Percentiles rank a stretch among this genome's conserved stretches.
These are phyloP conservation scores for Hypoxylon sp. DNA, from an alignment of 2,329 filamentous ascomycete species.

Conservation along the genomic window DNA sequence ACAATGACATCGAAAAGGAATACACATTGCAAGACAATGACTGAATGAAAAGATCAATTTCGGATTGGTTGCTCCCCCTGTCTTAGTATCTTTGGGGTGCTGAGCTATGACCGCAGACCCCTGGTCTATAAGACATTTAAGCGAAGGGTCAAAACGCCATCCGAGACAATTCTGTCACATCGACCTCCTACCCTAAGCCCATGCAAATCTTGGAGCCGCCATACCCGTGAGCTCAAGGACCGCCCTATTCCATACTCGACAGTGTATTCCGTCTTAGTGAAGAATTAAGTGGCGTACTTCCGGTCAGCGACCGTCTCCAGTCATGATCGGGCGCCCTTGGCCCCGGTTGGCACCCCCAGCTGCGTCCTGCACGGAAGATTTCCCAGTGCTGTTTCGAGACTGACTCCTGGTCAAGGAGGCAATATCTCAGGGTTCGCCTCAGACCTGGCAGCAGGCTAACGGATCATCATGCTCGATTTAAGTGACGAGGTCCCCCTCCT, in stretches of 20 bases:
- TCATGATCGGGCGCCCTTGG: conserved; percentile 53
- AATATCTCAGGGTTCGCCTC: conserved; percentile 49
- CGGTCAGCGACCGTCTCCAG: conserved; percentile 40
- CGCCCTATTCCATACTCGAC: conserved; percentile 33
- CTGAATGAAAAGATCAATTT: conserved; percentile 15
- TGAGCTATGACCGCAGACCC: conserved; percentile 46
- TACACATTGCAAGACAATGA: conserved; percentile 15
- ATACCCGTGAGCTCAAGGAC: conserved; percentile 37
- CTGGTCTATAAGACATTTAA: conserved; percentile 45
- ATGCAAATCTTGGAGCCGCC: conserved; percentile 41
- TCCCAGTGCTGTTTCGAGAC: conserved; percentile 61
- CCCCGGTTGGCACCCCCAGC: conserved; percentile 51
- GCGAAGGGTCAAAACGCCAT: conserved; percentile 61
- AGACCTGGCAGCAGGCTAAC: conserved; percentile 49
- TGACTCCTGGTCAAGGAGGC: conserved; percentile 55
- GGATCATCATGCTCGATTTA: conserved; percentile 61
- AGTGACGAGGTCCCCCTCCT: conserved; percentile 55
- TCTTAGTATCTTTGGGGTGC: conserved; percentile 25
- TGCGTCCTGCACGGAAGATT: conserved; percentile 56
- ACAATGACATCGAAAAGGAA: conserved; percentile 14
- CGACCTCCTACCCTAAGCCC: conserved; percentile 49
- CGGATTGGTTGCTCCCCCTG: conserved; percentile 23
- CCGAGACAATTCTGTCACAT: conserved; percentile 68
- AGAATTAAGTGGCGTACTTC: conserved; percentile 41
- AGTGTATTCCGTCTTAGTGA: conserved; percentile 22